Conservation (phyloP, 2,329 filamentous ascomycete genomes). For the Microsporum ferrugineum region DNA sequence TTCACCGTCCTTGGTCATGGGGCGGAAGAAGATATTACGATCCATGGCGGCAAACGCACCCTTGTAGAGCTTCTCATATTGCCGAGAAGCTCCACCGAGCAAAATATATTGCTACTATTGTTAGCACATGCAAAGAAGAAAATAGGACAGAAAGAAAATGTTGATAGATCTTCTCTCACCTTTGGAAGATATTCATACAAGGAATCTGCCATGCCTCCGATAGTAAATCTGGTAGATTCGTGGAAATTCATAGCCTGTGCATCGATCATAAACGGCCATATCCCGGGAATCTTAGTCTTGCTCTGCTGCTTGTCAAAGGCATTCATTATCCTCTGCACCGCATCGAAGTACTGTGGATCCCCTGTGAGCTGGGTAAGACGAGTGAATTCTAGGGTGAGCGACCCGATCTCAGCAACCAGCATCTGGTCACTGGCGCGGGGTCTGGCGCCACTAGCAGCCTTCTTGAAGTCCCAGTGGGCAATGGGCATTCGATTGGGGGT, state of each 20-base stretch:
- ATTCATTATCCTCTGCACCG: slow-evolving; percentile 26
- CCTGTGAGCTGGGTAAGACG: slow-evolving; percentile 31
- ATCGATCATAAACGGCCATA: slow-evolving; percentile 31
- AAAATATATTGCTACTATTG: slow-evolving; percentile 42
- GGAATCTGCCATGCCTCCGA: slow-evolving; percentile 48
- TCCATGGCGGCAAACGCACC: slow-evolving; percentile 56
- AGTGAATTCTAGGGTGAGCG: slow-evolving; percentile 32
- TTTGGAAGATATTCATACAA: slow-evolving; percentile 50
- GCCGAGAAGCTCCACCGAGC: slow-evolving; percentile 48
- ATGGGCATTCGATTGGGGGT: slow-evolving; percentile 21
- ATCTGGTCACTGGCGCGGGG: slow-evolving; percentile 20
- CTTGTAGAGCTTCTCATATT: slow-evolving; percentile 60
- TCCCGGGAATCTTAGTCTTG: slow-evolving; percentile 27
- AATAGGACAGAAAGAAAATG: not conserved
- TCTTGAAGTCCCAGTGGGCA: slow-evolving; percentile 18
- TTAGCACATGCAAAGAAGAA: not conserved
- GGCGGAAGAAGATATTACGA: slow-evolving; percentile 63
- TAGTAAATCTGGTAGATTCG: slow-evolving; percentile 34
- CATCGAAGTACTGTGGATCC: slow-evolving; percentile 30
- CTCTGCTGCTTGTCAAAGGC: slow-evolving; percentile 25
- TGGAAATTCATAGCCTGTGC: slow-evolving; percentile 18
- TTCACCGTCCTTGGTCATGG: slow-evolving; percentile 56
- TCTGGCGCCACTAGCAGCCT: slow-evolving; percentile 15
- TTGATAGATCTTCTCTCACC: slow-evolving; percentile 30
- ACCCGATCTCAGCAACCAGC: slow-evolving; percentile 29